These are phyloP conservation scores for Epithemia pelagica DNA, from an alignment of 108 stramenopile species.

Conservation along the genomic window DNA sequence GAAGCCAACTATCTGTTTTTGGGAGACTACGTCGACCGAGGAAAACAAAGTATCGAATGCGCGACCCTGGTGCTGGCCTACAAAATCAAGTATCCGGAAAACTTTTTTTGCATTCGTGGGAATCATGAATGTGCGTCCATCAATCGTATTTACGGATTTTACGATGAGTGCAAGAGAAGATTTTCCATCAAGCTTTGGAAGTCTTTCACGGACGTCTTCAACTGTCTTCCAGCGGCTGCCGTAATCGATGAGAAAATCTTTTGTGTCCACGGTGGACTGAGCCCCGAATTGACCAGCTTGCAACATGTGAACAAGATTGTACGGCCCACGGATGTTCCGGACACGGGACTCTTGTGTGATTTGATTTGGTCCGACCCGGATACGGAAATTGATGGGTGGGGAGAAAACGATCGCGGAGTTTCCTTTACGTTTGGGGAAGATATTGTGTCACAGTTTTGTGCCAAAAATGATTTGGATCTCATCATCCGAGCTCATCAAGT, in stretches of 20 bases:
- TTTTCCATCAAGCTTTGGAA: constrained; percentile 80
- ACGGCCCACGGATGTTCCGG: constrained; percentile 83
- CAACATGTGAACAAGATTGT: constrained; percentile 86
- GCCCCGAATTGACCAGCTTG: constrained; percentile 78
- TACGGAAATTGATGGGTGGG: constrained; percentile 95
- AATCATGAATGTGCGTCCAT: no score
- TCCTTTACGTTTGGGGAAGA: no score
- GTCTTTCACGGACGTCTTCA: constrained; percentile 84
- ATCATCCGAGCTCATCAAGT: constrained; percentile 94
- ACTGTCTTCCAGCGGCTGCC: constrained; percentile 78
- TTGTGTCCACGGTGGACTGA: constrained; percentile 87
- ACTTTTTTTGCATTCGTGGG: constrained; percentile 82
- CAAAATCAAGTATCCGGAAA: constrained; percentile 84
- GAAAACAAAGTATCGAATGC: constrained; percentile 91
- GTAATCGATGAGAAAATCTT: constrained; percentile 83
- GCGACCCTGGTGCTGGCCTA: constrained; percentile 82
- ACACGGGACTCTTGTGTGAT: constrained; percentile 92
- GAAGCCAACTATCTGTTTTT: no score
- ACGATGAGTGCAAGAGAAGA: constrained; percentile 57
- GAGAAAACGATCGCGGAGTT: no score
- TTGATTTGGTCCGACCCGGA: constrained; percentile 98
- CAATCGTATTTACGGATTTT: constrained; percentile 93
- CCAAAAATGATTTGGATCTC: constrained; percentile 86
- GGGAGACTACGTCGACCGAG: constrained; percentile 94
- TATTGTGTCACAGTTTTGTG: constrained; percentile 91